Conservation (phyloP, 129 eudicot species). For the Pulicaria dysenterica region DNA sequence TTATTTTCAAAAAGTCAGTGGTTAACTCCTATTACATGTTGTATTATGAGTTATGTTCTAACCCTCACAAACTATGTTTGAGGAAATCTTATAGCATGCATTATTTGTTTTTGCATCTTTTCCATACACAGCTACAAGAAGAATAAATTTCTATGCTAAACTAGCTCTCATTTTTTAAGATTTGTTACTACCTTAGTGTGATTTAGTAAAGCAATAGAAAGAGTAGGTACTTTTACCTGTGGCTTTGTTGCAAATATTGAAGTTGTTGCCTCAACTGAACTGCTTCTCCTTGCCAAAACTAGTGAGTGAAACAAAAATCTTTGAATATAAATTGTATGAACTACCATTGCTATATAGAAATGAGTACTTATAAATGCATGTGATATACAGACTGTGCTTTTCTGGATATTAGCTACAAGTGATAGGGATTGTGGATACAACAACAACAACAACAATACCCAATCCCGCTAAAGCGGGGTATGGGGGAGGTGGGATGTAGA, state of each 20-base stretch:
- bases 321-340: slow-evolving; percentile 16
- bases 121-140: not conserved
- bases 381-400: not conserved
- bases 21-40: not conserved
- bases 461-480: too few relatives aligned
- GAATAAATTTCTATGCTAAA: not conserved
- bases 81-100: not conserved
- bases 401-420: slow-evolving; percentile 8
- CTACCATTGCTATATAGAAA: not conserved
- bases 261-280: slow-evolving; percentile 63
- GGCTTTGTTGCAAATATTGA: slow-evolving; percentile 67
- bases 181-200: not conserved
- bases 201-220: slow-evolving; percentile 14
- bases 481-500: too few relatives aligned
- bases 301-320: slow-evolving; percentile 8
- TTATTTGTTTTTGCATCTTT: not conserved
- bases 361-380: slow-evolving; percentile 22
- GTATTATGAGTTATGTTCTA: not conserved
- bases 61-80: not conserved
- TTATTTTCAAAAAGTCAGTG: not conserved
- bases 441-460: too few relatives aligned
- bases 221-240: slow-evolving; percentile 45
- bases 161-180: not conserved
- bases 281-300: slow-evolving; percentile 84
- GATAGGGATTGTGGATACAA: slow-evolving; percentile 15